phyloP scores from a whole-genome alignment of 2,329 filamentous ascomycete genomes.

The Neonectria faginata region DNA sequence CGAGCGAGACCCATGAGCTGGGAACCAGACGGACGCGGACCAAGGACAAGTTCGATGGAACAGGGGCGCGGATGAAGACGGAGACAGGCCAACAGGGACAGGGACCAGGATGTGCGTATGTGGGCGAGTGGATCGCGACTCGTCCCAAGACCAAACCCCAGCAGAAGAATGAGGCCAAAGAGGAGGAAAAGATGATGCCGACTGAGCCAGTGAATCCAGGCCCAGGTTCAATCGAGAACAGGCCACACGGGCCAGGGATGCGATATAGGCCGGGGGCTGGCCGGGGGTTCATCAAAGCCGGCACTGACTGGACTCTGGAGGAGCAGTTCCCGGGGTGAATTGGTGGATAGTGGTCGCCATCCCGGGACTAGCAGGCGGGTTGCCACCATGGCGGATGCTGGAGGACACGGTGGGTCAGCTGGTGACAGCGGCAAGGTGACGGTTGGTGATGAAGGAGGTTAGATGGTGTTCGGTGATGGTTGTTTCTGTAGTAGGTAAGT shows the following conservation, averaged over 20 bases:
- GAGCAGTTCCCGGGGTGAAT: background rate
- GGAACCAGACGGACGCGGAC: background rate
- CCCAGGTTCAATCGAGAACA: background rate
- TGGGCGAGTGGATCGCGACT: conserved; percentile 14
- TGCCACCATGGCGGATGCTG: background rate
- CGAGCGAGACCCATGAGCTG: conserved; percentile 1
- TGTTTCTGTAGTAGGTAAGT: background rate
- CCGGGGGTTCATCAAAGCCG: background rate
- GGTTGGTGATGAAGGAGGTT: conserved; percentile 6
- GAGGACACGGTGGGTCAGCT: background rate
- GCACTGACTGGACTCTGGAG: background rate
- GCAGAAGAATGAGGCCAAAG: background rate
- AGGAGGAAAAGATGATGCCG: background rate
- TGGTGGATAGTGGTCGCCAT: background rate
- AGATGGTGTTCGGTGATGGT: conserved; percentile 7
- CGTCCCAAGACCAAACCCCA: background rate
- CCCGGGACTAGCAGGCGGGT: background rate
- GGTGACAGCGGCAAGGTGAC: background rate
- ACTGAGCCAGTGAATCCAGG: background rate
- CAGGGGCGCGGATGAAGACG: background rate
- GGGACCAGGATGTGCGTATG: conserved; percentile 11
- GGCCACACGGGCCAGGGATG: background rate
- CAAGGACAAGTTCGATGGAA: background rate
- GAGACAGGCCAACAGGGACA: background rate
- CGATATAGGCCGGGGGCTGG: background rate